Evolutionary conservation across 148 eudicot species (phyloP).

Genomic region (Camellia granthamiana): DNA sequence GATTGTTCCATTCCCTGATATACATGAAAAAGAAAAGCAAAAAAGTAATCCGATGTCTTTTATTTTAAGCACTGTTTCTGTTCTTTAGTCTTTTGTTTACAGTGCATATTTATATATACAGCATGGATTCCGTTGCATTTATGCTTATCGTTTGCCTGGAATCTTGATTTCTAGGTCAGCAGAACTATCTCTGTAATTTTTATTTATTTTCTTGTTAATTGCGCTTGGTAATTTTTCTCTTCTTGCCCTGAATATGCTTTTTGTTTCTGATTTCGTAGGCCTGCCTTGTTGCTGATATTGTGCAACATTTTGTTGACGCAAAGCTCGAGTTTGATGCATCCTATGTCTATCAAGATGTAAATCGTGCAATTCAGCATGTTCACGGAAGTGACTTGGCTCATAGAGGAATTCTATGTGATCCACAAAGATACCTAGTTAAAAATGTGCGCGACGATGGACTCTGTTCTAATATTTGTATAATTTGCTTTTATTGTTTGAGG

Average conservation of each 20-base stretch:
- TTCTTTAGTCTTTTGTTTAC: not conserved
- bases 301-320: slow-evolving; percentile 96
- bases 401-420: slow-evolving; percentile 78
- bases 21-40: not conserved
- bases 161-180: not conserved
- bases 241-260: not conserved
- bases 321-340: slow-evolving; percentile 93
- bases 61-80: slow-evolving; percentile 1
- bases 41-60: not conserved
- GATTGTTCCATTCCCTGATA: too few species aligned
- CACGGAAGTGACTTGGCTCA: slow-evolving; percentile 91
- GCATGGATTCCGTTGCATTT: too few species aligned
- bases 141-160: not conserved
- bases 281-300: slow-evolving; percentile 94
- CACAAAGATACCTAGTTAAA: slow-evolving; percentile 86
- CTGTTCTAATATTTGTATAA: slow-evolving; percentile 1
- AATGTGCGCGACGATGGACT: slow-evolving; percentile 52
- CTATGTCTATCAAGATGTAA: slow-evolving; percentile 88
- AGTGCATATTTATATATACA: too few species aligned
- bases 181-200: not conserved
- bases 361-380: slow-evolving; percentile 90
- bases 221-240: not conserved
- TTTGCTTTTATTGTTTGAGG: slow-evolving; percentile 2
- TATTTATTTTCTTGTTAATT: not conserved
- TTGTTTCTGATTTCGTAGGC: slow-evolving; percentile 50